Evolutionary conservation across 495 filamentous ascomycete genomes (phyloP), one percentile per base, ranked within the genome.

Genomic region (Symbiotaphrina buchneri): DNA sequence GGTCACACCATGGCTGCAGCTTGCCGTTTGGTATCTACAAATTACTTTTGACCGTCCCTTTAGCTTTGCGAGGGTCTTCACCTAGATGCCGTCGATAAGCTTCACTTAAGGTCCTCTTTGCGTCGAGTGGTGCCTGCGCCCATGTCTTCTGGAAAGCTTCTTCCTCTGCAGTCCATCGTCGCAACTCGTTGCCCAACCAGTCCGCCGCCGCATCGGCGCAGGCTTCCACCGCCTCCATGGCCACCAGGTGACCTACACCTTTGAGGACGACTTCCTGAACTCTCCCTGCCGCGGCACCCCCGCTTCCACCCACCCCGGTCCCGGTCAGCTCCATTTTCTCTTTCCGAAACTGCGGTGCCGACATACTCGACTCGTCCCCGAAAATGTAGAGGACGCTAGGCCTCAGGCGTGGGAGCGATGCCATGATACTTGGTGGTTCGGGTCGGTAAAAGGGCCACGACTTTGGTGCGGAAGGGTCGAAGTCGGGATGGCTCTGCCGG

Each of bases 371-470:
- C 21, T 58, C 52, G 5, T 49, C 63, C 18, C 70, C 85, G 47
- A 84, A 82, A 28, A 94, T 54, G 51, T 82, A 97, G 13, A 93
- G 52, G 13, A 76, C 71, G n/a, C 68, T 71, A 0, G 85, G 81
- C 2, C 75, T 64, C 21, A 97, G 51, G 36, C 61, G 45, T 0
- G 70, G 69, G 3, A 97, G 61, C 28, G 69, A 55, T 1, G 54
- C 38, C 34, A 77, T 74, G 20, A 74, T 70, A 6, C 48, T 47
- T 15, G 48, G 43, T 4, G 73, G 64, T 41, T 92, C 87, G 37
- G 24, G 33, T 5, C 33, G 31, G 15, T 35, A 35, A 10, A 35
- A 33, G 7, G 17, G 33, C n/a, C 5, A n/a, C 7, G 6, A 16
- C 5, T 8, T 4, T 10, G 10, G 11, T 5, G 5, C 17, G 5